Percentiles rank a stretch among this genome's conserved stretches.
Conservation (phyloP, 2,329 filamentous ascomycete species). For the Hypoxylon sp. region DNA sequence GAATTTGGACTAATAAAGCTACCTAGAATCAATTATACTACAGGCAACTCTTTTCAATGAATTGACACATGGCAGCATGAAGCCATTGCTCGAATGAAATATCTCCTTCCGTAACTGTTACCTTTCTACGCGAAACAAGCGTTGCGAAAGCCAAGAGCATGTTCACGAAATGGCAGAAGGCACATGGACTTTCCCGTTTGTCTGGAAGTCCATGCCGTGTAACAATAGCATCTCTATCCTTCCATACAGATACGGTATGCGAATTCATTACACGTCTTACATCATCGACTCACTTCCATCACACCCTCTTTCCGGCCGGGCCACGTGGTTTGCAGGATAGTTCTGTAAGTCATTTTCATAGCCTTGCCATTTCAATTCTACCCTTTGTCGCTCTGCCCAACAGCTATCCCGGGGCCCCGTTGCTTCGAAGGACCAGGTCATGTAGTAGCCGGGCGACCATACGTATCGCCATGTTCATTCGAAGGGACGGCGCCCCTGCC, state of each 20-base stretch:
- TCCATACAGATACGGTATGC: neutral
- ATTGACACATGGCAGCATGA: neutral
- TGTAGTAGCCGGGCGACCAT: neutral
- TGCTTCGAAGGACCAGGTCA: neutral
- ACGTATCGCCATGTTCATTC: neutral
- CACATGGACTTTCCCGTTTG: neutral
- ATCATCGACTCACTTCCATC: neutral
- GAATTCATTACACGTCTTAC: neutral
- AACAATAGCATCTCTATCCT: neutral
- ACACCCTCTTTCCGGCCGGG: neutral
- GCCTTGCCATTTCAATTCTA: neutral
- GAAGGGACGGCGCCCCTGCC: neutral
- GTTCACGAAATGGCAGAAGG: neutral
- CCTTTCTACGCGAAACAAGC: neutral
- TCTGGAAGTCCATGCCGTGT: slow-evolving; percentile 60
- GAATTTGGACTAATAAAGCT: no score
- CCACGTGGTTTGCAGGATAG: neutral
- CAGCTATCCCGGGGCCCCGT: neutral
- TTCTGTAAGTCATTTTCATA: neutral
- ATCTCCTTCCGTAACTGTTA: neutral
- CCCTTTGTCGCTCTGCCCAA: neutral
- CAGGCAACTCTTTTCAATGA: neutral
- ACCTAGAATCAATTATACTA: neutral
- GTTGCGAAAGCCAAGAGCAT: neutral
- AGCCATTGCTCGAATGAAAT: neutral